Conservation (phyloP, 129 eudicot species). For the Artemisia tridentata region DNA sequence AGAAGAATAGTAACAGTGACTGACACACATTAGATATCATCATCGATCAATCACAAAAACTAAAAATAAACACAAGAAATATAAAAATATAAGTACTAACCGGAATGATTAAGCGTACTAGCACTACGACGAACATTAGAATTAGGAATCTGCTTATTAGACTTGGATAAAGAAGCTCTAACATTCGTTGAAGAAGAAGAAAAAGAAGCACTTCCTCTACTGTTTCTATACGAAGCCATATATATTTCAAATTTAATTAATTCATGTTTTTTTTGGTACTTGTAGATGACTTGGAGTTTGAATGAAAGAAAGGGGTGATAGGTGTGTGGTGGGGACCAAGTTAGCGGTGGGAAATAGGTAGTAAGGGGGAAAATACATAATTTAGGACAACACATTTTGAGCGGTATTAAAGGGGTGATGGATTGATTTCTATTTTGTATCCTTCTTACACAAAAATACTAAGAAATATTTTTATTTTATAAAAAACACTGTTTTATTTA, state of each 20-base stretch:
- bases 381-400: no score
- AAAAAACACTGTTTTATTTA: no score
- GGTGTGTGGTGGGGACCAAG: background rate
- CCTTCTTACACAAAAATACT: no score
- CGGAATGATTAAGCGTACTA: constrained; percentile 36
- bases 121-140: constrained; percentile 68
- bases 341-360: background rate
- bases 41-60: constrained; percentile 6
- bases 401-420: no score
- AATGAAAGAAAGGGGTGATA: background rate
- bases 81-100: constrained; percentile 37
- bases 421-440: no score
- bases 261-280: background rate
- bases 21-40: constrained; percentile 13
- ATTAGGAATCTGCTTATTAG: constrained; percentile 23
- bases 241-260: background rate
- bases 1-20: background rate
- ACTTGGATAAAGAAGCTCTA: constrained; percentile 55
- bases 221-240: constrained; percentile 59
- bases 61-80: background rate
- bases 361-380: background rate
- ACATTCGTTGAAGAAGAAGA: constrained; percentile 39
- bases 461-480: no score
- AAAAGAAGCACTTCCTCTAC: constrained; percentile 30
- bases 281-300: background rate